A percentile compares a stretch with the other conserved stretches of the same genome.
Evolutionary conservation across 2,329 filamentous ascomycete species (phyloP).

Genomic region (Ascochyta clinopodiicola): DNA sequence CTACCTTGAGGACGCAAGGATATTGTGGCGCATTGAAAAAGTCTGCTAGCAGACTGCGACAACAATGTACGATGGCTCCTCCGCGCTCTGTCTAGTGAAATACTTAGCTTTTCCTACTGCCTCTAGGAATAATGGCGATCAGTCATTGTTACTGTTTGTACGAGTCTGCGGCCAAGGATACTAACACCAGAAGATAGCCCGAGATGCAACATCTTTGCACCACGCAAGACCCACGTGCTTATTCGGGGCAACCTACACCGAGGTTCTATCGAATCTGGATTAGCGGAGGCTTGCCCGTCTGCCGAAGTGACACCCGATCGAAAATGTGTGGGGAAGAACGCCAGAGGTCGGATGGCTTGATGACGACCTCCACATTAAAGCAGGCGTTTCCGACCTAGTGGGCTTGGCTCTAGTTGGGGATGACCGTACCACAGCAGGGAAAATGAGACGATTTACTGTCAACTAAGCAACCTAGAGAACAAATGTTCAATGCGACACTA

Average conservation of each 20-base stretch:
- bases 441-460: too few species aligned
- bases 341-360: background rate
- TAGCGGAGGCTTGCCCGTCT: background rate
- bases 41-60: background rate
- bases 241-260: slow-evolving; percentile 9
- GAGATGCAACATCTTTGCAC: background rate
- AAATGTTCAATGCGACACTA: too few species aligned
- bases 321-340: background rate
- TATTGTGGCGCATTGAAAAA: background rate
- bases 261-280: background rate
- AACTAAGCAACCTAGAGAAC: too few species aligned
- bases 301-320: slow-evolving; percentile 1
- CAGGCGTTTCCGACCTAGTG: background rate
- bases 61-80: background rate
- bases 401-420: background rate
- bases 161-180: background rate
- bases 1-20: background rate
- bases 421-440: too few species aligned
- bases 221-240: background rate
- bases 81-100: background rate
- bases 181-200: background rate
- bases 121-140: background rate
- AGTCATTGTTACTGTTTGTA: background rate
- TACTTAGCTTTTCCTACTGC: background rate
- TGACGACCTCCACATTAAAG: background rate